Base-by-base conservation (phyloP, 1,284 basidiomycete species). In the Pseudozyma flocculosa region DNA sequence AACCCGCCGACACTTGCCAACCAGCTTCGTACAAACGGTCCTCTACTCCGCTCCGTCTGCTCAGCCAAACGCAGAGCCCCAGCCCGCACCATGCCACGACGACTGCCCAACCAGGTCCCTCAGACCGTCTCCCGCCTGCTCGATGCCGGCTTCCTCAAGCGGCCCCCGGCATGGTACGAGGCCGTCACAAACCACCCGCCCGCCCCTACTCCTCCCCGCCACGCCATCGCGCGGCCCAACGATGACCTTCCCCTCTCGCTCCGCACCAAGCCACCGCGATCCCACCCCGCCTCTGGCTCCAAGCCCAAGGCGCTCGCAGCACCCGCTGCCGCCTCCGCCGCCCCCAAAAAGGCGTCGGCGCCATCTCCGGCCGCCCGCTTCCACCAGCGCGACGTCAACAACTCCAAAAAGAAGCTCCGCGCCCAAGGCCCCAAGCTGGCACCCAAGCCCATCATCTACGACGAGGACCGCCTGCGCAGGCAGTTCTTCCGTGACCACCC, bases 401-500 rank as follows among this genome's bases (percentile, higher is more conserved):
- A 72, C 52, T 60, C 55, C 15, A 64, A 49, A 40, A 72, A 68
- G 32, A 71, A 64, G 41, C 52, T 48, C 17, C 81, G 82, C 57
- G 72, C 82, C 58, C 78, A 81, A 65, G 78, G 82, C 48, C 80
- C 82, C 54, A 82, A 84, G 55, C 81, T 83, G 14, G 80, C 81
- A 14, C 86, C 88, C 0, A 70, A 84, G 52, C 83, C 85, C 11
- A 84, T 97, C 54, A 82, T 84, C 44, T 96, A 94, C 78, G 69
- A 88, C 26, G 90, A 93, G 76, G 94, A 98, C 79, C 83, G 84
- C 54, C 82, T 97, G 48, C 86, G 94, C 41, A 83, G 86, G 49
- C 90, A 91, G 78, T 98, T 98, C 83, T 97, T 93, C 82, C 83
- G 84, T 48, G 94, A 98, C 80, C 93, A 96, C 76, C 92, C 94